These are phyloP conservation scores for Apiospora pterosperma DNA, from an alignment of 2,329 filamentous ascomycete species.

Conservation along the genomic window DNA sequence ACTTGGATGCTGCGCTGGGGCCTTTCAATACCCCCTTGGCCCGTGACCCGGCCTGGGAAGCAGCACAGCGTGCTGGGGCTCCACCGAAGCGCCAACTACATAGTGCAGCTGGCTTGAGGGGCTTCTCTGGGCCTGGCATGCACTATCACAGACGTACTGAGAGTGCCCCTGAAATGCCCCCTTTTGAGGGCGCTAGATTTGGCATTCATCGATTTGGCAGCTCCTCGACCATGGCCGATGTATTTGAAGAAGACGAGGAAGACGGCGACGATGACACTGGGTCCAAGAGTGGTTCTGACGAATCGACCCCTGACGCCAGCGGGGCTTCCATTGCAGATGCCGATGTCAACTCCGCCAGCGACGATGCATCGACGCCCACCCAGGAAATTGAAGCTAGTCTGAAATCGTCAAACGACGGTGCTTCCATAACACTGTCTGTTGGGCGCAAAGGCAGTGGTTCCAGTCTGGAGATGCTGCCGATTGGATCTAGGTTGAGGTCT, in stretches of 20 bases:
- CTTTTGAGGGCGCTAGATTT: slow-evolving; percentile 63
- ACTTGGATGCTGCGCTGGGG: slow-evolving; percentile 88
- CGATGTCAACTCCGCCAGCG: slow-evolving; percentile 18
- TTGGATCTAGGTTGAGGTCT: slow-evolving; percentile 39
- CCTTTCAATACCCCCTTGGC: slow-evolving; percentile 81
- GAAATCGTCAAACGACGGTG: slow-evolving; percentile 11
- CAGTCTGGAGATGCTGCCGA: slow-evolving; percentile 36
- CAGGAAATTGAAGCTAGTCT: slow-evolving; percentile 23
- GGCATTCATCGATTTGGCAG: slow-evolving; percentile 61
- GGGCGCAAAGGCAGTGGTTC: slow-evolving; percentile 45
- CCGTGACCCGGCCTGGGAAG: slow-evolving; percentile 63
- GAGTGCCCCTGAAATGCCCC: slow-evolving; percentile 74
- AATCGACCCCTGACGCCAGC: slow-evolving; percentile 21
- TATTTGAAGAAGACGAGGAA: slow-evolving; percentile 83
- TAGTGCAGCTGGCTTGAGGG: slow-evolving; percentile 69
- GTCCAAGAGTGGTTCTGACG: slow-evolving; percentile 22
- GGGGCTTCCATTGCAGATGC: slow-evolving; percentile 17
- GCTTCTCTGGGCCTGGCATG: slow-evolving; percentile 65
- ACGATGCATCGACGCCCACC: slow-evolving; percentile 26
- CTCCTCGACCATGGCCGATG: slow-evolving; percentile 76
- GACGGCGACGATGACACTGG: slow-evolving; percentile 40
- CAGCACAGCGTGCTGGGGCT: slow-evolving; percentile 56
- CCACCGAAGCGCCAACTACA: slow-evolving; percentile 68
- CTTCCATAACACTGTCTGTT: slow-evolving; percentile 17
- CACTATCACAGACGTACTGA: slow-evolving; percentile 77